Conservation (phyloP, 495 filamentous ascomycete genomes). For the Hyaloscypha finlandica region DNA sequence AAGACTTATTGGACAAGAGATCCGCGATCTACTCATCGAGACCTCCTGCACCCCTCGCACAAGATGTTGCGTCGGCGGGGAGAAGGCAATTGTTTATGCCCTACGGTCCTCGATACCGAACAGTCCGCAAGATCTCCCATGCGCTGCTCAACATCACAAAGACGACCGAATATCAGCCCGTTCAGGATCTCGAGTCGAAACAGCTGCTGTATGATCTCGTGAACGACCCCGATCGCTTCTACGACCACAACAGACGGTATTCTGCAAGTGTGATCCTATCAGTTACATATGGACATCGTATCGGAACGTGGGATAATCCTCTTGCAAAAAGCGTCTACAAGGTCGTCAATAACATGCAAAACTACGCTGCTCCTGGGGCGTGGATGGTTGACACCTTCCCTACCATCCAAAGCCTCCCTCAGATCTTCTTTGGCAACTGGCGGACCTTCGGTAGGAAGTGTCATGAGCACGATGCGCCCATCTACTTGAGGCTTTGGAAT, state of each 20-base stretch:
- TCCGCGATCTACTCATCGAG: slow-evolving; percentile 33
- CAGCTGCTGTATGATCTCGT: slow-evolving; percentile 38
- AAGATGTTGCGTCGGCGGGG: slow-evolving; percentile 36
- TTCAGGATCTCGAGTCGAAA: slow-evolving; percentile 41
- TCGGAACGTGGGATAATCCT: slow-evolving; percentile 31
- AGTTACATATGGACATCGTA: slow-evolving; percentile 35
- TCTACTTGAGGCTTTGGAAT: slow-evolving; percentile 31
- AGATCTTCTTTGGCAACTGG: slow-evolving; percentile 25
- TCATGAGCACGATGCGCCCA: slow-evolving; percentile 25
- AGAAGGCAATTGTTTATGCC: slow-evolving; percentile 40
- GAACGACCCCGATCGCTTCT: slow-evolving; percentile 31
- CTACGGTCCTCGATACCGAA: slow-evolving; percentile 38
- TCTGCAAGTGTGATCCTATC: slow-evolving; percentile 36
- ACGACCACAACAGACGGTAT: slow-evolving; percentile 39
- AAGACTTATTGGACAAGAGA: slow-evolving; percentile 38
- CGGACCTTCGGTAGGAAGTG: slow-evolving; percentile 18
- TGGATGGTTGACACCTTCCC: slow-evolving; percentile 35
- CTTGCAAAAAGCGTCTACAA: slow-evolving; percentile 25
- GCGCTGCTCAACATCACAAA: slow-evolving; percentile 21
- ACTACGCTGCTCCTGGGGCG: slow-evolving; percentile 23
- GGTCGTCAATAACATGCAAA: slow-evolving; percentile 25
- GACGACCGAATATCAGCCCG: slow-evolving; percentile 22
- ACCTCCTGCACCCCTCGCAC: slow-evolving; percentile 21
- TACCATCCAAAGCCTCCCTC: slow-evolving; percentile 25
- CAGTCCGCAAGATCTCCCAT: slow-evolving; percentile 42